A percentile compares a stretch with the other conserved stretches of the same genome.
Conservation (phyloP, 768 basidiomycete species). For the Nidula microcarpa region DNA sequence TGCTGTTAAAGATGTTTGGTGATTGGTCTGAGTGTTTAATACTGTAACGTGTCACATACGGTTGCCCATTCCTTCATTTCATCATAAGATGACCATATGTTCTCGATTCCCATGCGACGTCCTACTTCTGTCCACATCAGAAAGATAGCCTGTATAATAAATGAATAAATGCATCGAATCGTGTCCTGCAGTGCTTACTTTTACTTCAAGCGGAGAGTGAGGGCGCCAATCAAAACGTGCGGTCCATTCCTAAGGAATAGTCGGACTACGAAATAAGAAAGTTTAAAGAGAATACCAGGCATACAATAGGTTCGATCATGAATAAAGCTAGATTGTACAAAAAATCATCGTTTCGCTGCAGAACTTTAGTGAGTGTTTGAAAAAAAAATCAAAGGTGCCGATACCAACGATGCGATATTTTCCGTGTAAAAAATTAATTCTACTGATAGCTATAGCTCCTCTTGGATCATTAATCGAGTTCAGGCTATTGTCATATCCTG, state of each 20-base stretch:
- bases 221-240: background rate
- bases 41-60: background rate
- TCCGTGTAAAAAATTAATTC: background rate
- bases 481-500: background rate
- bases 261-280: background rate
- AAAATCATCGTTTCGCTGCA: background rate
- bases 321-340: background rate
- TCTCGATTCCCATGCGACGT: background rate
- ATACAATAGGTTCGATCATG: slow-evolving; percentile 1
- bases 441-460: background rate
- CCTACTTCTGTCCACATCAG: background rate
- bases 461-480: background rate
- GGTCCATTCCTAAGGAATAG: background rate
- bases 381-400: background rate
- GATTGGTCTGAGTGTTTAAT: background rate
- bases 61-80: background rate
- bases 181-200: background rate
- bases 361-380: background rate
- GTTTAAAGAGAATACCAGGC: background rate
- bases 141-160: background rate
- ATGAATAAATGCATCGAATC: background rate
- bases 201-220: background rate
- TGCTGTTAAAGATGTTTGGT: background rate
- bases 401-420: background rate
- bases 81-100: background rate